Conservation (phyloP, 1,284 basidiomycete genomes). For the Serendipita sp. region DNA sequence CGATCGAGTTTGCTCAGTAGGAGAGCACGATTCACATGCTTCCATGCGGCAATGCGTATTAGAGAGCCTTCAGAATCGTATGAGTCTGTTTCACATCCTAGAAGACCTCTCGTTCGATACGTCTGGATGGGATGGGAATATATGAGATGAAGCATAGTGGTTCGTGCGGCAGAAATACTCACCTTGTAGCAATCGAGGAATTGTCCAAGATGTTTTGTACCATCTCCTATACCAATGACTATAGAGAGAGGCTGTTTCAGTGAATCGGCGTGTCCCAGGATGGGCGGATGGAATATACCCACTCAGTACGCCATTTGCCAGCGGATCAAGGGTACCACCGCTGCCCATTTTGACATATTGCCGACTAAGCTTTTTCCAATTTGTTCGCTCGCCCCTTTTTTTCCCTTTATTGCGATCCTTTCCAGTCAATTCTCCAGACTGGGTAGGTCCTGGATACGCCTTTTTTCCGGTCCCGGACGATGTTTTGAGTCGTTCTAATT, state of each 20-base stretch:
- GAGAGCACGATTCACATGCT: conserved; percentile 66
- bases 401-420: conserved; percentile 3
- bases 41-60: conserved; percentile 65
- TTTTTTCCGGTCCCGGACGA: not conserved
- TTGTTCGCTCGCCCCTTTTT: not conserved
- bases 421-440: not conserved
- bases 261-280: not conserved
- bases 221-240: conserved; percentile 87
- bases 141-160: conserved; percentile 13
- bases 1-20: conserved; percentile 58
- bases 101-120: conserved; percentile 79
- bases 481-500: conserved; percentile 8
- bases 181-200: conserved; percentile 92
- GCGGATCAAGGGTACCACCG: conserved; percentile 89
- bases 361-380: not conserved
- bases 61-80: conserved; percentile 83
- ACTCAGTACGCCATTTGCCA: conserved; percentile 79
- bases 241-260: not conserved
- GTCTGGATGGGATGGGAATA: conserved; percentile 32
- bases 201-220: conserved; percentile 74
- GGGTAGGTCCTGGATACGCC: not conserved
- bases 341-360: conserved; percentile 65
- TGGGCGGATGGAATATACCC: not conserved
- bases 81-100: conserved; percentile 89
- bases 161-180: conserved; percentile 10